Evolutionary conservation across 306 rosid genomes (phyloP), one percentile per base, ranked within the genome.

Genomic region (Gillenia trifoliata): DNA sequence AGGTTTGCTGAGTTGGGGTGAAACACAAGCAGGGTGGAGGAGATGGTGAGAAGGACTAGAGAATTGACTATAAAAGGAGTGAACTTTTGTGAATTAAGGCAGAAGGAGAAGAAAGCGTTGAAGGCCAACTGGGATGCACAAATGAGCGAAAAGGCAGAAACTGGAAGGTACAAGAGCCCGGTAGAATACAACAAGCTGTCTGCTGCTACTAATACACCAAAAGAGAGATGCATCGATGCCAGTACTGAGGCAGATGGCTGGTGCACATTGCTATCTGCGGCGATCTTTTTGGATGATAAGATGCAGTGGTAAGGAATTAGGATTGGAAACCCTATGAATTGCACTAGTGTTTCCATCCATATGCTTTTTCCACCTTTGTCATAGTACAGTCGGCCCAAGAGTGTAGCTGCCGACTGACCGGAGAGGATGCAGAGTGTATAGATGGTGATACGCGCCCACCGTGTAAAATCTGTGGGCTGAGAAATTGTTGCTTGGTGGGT

Each of bases 31-130:
- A 88, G 83, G 36, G 60, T 40, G 12, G 91, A 83, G 57, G 91
- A 83, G 56, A 83, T 47, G 22, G 91, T 87, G 38, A 89, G 79
- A 47, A 89, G 77, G 16, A 89, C 84, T 57, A 85, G 74, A 52
- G 89, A 87, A 59, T 87, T 87, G 28, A 80, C 62, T 38, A 80
- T 78, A 60, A 54, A 78, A 36, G 89, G 83, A 57, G 91, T 87
- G 80, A 85, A 80, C 79, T 85, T 82, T 9, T 83, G 85, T 3
- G 84, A 68, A 17, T 87, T 85, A 7, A 87, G 83, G 78, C 85
- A 87, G 84, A 77, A 83, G 43, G 89, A 85, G 76, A 89, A 89
- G 36, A 84, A 19, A 6, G 91, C 90, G 73, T 77, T 85, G 83
- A 85, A 89, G 56, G 81, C 84, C 45, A 86, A 77, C 49, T 85